These are phyloP conservation scores for Pichia terricola DNA, from an alignment of 1,139 yeast species.

Conservation along the genomic window DNA sequence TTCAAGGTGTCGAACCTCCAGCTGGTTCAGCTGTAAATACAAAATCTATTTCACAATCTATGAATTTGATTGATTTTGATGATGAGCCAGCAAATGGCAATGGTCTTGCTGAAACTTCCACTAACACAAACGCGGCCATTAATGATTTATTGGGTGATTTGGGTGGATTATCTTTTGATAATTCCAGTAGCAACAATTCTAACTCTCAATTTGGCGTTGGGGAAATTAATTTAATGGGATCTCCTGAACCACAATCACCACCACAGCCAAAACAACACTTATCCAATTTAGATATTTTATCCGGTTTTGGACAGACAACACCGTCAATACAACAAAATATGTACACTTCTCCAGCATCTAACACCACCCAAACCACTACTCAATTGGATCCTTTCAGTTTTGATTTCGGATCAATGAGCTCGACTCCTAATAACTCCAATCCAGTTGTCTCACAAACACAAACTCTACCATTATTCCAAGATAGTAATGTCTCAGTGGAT, in stretches of 20 bases:
- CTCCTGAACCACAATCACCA: conserved; percentile 14
- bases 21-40: neutral
- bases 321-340: conserved; percentile 1
- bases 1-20: conserved; percentile 51
- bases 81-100: too few species aligned
- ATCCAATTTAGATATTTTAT: conserved; percentile 12
- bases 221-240: conserved; percentile 29
- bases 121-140: conserved; percentile 37
- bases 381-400: conserved; percentile 45
- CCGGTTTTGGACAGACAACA: conserved; percentile 7
- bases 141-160: conserved; percentile 67
- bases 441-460: neutral
- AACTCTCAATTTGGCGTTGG: conserved; percentile 24
- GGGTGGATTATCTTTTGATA: conserved; percentile 46
- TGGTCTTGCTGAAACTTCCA: conserved; percentile 32
- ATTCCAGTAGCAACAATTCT: conserved; percentile 10
- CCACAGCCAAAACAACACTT: conserved; percentile 7
- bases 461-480: conserved; percentile 31
- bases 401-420: conserved; percentile 29
- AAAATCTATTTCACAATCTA: too few species aligned
- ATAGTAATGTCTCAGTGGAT: conserved; percentile 44
- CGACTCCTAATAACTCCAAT: conserved; percentile 23
- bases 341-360: neutral
- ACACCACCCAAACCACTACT: conserved; percentile 1
- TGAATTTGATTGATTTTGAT: conserved; percentile 65